A percentile compares a stretch with the other conserved stretches of the same genome.
Evolutionary conservation across 371 early-diverging fungal genomes (phyloP).

Genomic region (Gilbertella persicaria): DNA sequence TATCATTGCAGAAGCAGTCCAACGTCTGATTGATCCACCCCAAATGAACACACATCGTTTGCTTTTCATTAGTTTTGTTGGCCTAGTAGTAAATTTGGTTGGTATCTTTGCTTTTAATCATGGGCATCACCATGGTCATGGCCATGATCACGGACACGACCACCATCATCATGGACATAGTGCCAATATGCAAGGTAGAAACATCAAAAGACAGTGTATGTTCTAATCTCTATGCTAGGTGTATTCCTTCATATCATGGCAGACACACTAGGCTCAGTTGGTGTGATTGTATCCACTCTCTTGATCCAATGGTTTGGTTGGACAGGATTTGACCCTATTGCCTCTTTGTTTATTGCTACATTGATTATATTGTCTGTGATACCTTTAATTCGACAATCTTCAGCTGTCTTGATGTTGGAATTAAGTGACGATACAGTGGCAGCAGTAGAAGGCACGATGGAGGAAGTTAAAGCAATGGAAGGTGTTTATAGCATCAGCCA

Average conservation of each 20-base stretch:
- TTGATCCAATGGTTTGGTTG: constrained; percentile 88
- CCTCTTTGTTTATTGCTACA: constrained; percentile 89
- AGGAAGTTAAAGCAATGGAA: constrained; percentile 45
- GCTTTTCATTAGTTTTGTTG: constrained; percentile 85
- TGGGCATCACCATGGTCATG: no score
- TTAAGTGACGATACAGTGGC: constrained; percentile 49
- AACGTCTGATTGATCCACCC: constrained; percentile 84
- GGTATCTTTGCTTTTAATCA: constrained; percentile 94
- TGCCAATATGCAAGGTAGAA: constrained; percentile 87
- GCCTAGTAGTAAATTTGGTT: constrained; percentile 90
- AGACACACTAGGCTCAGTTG: constrained; percentile 96
- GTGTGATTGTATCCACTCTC: constrained; percentile 90
- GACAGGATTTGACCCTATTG: constrained; percentile 94
- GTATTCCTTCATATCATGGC: constrained; percentile 95
- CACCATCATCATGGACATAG: constrained; percentile 35
- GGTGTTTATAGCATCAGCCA: constrained; percentile 53
- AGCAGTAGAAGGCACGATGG: constrained; percentile 54
- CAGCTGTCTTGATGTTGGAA: constrained; percentile 60
- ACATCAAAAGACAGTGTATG: no score
- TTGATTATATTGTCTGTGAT: constrained; percentile 85
- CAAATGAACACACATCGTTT: constrained; percentile 85
- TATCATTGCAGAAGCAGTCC: constrained; percentile 89
- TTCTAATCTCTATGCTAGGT: no score
- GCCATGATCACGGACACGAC: constrained; percentile 68
- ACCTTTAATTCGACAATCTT: constrained; percentile 79